Base-by-base conservation (phyloP, 78 protist species). In the Dictyostelium intermedium region DNA sequence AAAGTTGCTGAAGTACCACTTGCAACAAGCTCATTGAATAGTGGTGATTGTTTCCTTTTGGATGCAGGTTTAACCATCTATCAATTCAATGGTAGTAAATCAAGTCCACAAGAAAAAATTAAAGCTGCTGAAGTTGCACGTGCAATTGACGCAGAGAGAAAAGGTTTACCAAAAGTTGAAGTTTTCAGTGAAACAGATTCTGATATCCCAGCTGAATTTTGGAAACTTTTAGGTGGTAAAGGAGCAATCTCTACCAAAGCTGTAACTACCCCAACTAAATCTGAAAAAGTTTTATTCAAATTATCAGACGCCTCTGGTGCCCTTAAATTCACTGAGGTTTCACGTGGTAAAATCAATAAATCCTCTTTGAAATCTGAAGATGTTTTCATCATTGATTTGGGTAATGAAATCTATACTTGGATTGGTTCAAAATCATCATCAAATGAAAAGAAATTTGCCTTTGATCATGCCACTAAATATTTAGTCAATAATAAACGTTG, bases 21-120 rank as follows among this genome's bases (percentile, higher is more conserved):
- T 0, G 0, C 72, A 4, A 27, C 27, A 0, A 66, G 32, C 18
- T 45, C 89, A 34, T 37, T 92, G 9, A 92, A 92, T 72, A 20
- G 45, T 56, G 96, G 96, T 47, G 96, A 92, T 27, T 89, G 81
- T 66, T 92, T 92, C 76, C 30, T 92, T 82, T 43, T 86, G n/a
- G 96, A 92, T 56, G n/a, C 32, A 45, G 96, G 96, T 23, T n/a
- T 50, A 23, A 78, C 25, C 25, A 47, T 92, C 3, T 35, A 45
- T 76, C 74, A 39, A 66, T 92, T 35, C 61, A 92, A 60, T 72
- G 96, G 96, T 45, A 13, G 23, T 25, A 66, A 84, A 39, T 66
- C 82, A 43, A 56, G 83, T 77, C 79, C 66, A 32, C 41, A 50
- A 25, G 96, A 92, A 41, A 73, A 56, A 30, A 39, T 14, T 43